Percentiles rank a stretch among this genome's conserved stretches.
phyloP scores from a whole-genome alignment of 176 grass and related monocot species.

The Tillandsia leiboldiana region DNA sequence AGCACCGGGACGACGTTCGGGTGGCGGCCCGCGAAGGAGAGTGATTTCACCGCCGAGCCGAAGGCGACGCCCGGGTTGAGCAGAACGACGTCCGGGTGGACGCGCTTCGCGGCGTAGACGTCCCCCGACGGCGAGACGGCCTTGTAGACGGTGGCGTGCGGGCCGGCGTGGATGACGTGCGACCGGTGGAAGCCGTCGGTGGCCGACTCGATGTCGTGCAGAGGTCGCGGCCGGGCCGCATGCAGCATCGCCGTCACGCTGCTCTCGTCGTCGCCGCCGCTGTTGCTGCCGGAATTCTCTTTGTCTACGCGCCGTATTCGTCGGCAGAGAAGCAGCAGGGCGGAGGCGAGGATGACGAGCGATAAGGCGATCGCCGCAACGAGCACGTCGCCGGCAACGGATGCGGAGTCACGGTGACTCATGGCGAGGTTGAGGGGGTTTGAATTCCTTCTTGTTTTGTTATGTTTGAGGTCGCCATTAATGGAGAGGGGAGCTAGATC shows the following conservation, averaged over 20 bases:
- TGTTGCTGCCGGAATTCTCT: background rate
- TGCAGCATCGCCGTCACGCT: slow-evolving; percentile 12
- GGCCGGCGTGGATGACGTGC: slow-evolving; percentile 35
- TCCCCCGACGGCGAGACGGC: slow-evolving; percentile 18
- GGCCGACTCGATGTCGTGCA: slow-evolving; percentile 45
- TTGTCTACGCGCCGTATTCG: slow-evolving; percentile 7
- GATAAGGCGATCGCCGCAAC: slow-evolving; percentile 11
- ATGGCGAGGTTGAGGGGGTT: background rate
- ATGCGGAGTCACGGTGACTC: slow-evolving; percentile 9
- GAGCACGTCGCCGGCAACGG: slow-evolving; percentile 23
- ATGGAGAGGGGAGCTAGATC: background rate
- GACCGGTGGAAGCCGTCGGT: slow-evolving; percentile 64
- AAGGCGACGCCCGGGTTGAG: slow-evolving; percentile 47
- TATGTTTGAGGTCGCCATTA: background rate
- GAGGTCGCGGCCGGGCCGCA: slow-evolving; percentile 19
- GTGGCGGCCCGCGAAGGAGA: slow-evolving; percentile 38
- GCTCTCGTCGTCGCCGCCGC: background rate
- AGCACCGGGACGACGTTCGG: slow-evolving; percentile 38
- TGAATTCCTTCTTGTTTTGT: background rate
- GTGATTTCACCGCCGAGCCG: slow-evolving; percentile 35
- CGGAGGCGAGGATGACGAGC: slow-evolving; percentile 24
- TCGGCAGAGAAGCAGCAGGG: slow-evolving; percentile 38
- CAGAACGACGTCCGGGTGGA: slow-evolving; percentile 52
- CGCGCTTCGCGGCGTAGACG: slow-evolving; percentile 46
- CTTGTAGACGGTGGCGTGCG: slow-evolving; percentile 41